Evolutionary conservation across 176 grass and related monocot species (phyloP).

Genomic region (Phoenix roebelenii): DNA sequence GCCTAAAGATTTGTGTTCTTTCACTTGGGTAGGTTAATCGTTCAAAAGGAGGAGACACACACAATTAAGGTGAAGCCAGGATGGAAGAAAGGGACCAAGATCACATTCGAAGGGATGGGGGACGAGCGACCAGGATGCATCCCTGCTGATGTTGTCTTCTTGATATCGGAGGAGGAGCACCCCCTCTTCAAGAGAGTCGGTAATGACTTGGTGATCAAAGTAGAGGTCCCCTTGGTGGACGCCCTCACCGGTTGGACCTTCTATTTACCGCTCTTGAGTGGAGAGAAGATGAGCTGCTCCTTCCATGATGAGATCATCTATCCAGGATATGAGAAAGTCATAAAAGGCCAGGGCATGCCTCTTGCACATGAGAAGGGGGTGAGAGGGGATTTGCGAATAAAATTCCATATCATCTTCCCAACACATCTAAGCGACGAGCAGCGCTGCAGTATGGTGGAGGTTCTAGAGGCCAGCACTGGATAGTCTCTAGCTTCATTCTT

Average conservation of each 20-base stretch:
- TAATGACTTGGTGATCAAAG: conserved; percentile 80
- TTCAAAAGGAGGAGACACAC: conserved; percentile 64
- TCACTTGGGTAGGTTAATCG: conserved; percentile 31
- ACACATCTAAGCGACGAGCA: conserved; percentile 55
- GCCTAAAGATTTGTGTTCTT: too few relatives aligned
- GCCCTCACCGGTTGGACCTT: conserved; percentile 85
- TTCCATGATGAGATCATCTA: conserved; percentile 69
- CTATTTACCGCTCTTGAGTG: conserved; percentile 54
- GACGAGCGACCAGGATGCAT: conserved; percentile 65
- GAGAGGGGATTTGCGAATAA: conserved; percentile 55
- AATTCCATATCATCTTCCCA: conserved; percentile 67
- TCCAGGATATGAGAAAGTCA: conserved; percentile 64
- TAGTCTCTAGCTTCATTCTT: neutral
- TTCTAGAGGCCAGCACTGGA: conserved; percentile 52
- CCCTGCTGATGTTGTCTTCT: conserved; percentile 45
- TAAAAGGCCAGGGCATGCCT: conserved; percentile 78
- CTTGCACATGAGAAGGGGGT: conserved; percentile 33
- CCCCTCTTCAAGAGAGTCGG: conserved; percentile 63
- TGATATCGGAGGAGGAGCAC: conserved; percentile 69
- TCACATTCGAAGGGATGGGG: conserved; percentile 60
- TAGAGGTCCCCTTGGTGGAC: conserved; percentile 65
- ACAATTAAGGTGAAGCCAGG: conserved; percentile 60
- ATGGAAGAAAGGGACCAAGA: conserved; percentile 67
- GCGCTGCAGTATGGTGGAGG: conserved; percentile 31
- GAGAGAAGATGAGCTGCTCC: conserved; percentile 60